Conservation (phyloP, 2,329 filamentous ascomycete species). For the Ambrosiella xylebori region DNA sequence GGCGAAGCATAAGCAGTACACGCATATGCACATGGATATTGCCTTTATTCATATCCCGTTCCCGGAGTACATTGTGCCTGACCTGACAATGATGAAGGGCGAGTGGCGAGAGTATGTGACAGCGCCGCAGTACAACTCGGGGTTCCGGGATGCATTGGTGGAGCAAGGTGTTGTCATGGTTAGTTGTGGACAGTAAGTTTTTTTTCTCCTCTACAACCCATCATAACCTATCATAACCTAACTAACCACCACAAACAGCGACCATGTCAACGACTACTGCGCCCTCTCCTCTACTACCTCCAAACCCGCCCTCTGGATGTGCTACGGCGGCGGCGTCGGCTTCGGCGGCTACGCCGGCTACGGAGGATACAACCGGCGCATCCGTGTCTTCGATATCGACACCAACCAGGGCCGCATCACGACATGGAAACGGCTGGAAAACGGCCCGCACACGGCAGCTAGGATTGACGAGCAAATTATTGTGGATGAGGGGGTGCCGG, state of each 20-base stretch:
- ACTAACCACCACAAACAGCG: constrained; percentile 29
- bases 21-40: constrained; percentile 83
- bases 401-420: constrained; percentile 75
- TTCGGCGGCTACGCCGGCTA: constrained; percentile 95
- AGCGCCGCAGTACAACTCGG: constrained; percentile 74
- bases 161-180: constrained; percentile 75
- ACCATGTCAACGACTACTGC: constrained; percentile 96
- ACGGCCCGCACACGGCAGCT: constrained; percentile 31
- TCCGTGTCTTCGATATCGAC: constrained; percentile 85
- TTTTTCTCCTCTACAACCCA: too few relatives aligned
- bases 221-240: not conserved
- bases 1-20: constrained; percentile 66
- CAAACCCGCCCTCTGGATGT: constrained; percentile 83
- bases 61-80: constrained; percentile 59
- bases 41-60: constrained; percentile 96
- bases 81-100: constrained; percentile 41
- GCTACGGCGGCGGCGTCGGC: constrained; percentile 79
- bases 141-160: constrained; percentile 80
- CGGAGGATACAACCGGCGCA: constrained; percentile 62
- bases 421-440: constrained; percentile 83
- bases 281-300: constrained; percentile 40
- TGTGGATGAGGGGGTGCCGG: constrained; percentile 40
- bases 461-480: constrained; percentile 47
- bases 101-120: constrained; percentile 70
- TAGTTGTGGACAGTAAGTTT: constrained; percentile 70